Conservation (phyloP, 2,329 filamentous ascomycete species). For the Aspergillus candidus region DNA sequence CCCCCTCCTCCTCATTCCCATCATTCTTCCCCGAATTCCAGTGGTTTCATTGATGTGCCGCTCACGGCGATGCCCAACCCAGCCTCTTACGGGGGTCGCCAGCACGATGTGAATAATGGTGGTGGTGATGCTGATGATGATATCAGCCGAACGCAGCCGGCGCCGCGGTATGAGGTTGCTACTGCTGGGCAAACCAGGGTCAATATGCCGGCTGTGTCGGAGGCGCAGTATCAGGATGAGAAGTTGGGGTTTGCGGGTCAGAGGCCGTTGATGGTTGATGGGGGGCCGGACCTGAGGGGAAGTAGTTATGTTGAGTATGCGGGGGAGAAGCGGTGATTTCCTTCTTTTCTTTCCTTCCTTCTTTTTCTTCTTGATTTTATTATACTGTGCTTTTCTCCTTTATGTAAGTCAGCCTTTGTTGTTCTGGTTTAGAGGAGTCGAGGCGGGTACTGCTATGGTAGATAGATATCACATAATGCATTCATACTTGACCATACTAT, state of each 20-base stretch:
- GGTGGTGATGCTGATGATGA: no score
- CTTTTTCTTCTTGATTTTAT: background rate
- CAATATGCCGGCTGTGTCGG: background rate
- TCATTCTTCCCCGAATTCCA: slow-evolving; percentile 7
- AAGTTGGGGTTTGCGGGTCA: slow-evolving; percentile 41
- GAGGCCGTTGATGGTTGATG: slow-evolving; percentile 27
- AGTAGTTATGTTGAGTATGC: slow-evolving; percentile 37
- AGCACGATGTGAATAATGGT: no score
- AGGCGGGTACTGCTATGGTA: background rate
- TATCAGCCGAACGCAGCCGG: slow-evolving; percentile 10
- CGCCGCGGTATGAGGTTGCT: slow-evolving; percentile 22
- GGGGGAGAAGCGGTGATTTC: slow-evolving; percentile 23
- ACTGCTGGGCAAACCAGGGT: slow-evolving; percentile 6
- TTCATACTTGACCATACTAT: background rate
- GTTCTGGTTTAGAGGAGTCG: slow-evolving; percentile 2
- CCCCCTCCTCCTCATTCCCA: background rate
- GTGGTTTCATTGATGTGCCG: slow-evolving; percentile 35
- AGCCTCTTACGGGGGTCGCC: background rate
- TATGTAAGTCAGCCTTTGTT: background rate
- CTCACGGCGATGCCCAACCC: slow-evolving; percentile 26
- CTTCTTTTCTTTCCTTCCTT: background rate
- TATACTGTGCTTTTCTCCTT: slow-evolving; percentile 2
- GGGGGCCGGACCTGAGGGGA: slow-evolving; percentile 18
- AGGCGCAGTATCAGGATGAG: slow-evolving; percentile 29
- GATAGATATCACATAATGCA: background rate